Conservation (phyloP, 2,329 filamentous ascomycete species). For the Ascosphaera pollenicola region DNA sequence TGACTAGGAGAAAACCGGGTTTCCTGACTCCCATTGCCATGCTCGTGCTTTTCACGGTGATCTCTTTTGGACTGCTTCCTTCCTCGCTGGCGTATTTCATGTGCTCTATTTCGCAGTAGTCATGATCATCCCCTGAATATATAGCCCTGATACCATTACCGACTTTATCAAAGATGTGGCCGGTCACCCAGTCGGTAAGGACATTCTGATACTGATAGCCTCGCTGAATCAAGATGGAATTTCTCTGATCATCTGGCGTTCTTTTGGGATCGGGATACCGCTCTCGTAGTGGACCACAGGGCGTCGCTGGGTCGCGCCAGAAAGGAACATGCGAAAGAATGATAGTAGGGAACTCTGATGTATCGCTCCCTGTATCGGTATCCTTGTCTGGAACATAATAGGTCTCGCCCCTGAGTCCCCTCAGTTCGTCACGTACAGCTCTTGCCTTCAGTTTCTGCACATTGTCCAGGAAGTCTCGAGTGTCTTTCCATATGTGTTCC, state of each 20-base stretch:
- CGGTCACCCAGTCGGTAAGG: slow-evolving; percentile 52
- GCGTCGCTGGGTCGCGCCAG: slow-evolving; percentile 59
- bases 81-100: too few relatives aligned
- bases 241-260: slow-evolving; percentile 41
- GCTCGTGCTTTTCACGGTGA: slow-evolving; percentile 85
- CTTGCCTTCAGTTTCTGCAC: slow-evolving; percentile 43
- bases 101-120: slow-evolving; percentile 85
- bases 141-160: slow-evolving; percentile 58
- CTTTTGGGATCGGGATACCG: slow-evolving; percentile 53
- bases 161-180: slow-evolving; percentile 51
- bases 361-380: slow-evolving; percentile 33
- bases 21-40: slow-evolving; percentile 90
- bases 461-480: slow-evolving; percentile 50
- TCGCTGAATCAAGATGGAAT: slow-evolving; percentile 51
- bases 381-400: slow-evolving; percentile 35
- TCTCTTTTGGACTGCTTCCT: slow-evolving; percentile 45
- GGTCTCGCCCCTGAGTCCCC: slow-evolving; percentile 37
- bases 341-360: slow-evolving; percentile 58
- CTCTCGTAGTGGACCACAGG: slow-evolving; percentile 73
- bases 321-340: slow-evolving; percentile 81
- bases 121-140: slow-evolving; percentile 93
- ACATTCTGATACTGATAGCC: slow-evolving; percentile 98
- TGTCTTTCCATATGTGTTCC: slow-evolving; percentile 48
- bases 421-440: slow-evolving; percentile 46
- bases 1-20: slow-evolving; percentile 72